A percentile compares a stretch with the other conserved stretches of the same genome.
These are phyloP conservation scores for Cutaneotrichosporon curvatum DNA, from an alignment of 1,284 basidiomycete species.

Conservation along the genomic window DNA sequence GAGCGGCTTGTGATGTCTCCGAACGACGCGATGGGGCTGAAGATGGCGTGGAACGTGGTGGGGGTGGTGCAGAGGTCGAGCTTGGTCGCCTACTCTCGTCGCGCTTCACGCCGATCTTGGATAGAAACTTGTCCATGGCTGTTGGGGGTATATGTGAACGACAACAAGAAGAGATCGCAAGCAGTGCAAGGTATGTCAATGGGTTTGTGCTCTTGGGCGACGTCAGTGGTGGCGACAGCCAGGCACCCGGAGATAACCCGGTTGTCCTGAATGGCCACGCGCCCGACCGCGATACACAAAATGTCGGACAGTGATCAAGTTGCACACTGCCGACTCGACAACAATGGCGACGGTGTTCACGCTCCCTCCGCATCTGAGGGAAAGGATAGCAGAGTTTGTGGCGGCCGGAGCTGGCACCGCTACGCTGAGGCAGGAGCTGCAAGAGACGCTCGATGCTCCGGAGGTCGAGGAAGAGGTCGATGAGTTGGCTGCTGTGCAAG, in stretches of 20 bases:
- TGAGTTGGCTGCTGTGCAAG: background rate
- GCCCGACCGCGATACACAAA: too few species aligned
- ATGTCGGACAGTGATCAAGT: background rate
- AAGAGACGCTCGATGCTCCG: constrained; percentile 4
- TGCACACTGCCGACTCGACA: background rate
- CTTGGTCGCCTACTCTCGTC: background rate
- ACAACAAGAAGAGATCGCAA: too few species aligned
- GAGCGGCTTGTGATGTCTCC: background rate
- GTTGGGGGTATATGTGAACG: too few species aligned
- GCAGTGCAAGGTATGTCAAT: background rate
- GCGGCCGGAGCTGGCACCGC: constrained; percentile 15
- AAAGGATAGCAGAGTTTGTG: constrained; percentile 22
- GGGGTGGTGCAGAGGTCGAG: background rate
- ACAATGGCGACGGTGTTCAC: constrained; percentile 21
- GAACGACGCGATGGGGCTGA: too few species aligned
- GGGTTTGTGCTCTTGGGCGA: background rate
- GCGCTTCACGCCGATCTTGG: constrained; percentile 3
- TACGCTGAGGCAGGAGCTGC: constrained; percentile 13
- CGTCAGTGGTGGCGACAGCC: background rate
- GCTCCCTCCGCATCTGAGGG: constrained; percentile 31
- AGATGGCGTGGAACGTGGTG: background rate
- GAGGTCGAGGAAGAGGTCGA: constrained; percentile 11
- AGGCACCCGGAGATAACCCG: too few species aligned
- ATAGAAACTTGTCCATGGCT: constrained; percentile 1
- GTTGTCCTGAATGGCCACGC: too few species aligned